A percentile compares a stretch with the other conserved stretches of the same genome.
Evolutionary conservation across 2,329 filamentous ascomycete species (phyloP).

Genomic region (Cercospora zeina): DNA sequence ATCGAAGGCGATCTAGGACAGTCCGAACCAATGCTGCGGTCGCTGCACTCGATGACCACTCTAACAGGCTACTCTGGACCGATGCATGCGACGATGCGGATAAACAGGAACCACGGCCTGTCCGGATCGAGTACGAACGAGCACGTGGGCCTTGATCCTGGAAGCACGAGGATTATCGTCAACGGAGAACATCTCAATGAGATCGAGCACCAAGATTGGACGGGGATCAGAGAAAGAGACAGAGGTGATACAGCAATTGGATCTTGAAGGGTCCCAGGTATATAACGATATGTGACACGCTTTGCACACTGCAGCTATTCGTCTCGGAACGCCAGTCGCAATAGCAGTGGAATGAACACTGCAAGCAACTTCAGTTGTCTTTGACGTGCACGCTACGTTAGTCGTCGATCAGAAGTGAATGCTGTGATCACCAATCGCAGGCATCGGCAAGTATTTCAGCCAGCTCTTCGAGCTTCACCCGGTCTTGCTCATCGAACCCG

Average conservation of each 20-base stretch:
- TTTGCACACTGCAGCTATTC: not conserved
- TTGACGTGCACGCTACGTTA: not conserved
- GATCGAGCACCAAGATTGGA: not conserved
- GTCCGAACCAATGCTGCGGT: not conserved
- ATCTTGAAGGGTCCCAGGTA: not conserved
- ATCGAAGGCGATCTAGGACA: not conserved
- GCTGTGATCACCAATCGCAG: constrained; percentile 61
- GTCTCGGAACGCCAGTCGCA: not conserved
- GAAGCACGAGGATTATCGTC: not conserved
- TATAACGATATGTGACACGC: not conserved
- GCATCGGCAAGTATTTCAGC: constrained; percentile 59
- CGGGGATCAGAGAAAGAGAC: not conserved
- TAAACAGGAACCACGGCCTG: not conserved
- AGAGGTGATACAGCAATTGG: not conserved
- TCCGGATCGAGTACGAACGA: not conserved
- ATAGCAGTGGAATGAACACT: not conserved
- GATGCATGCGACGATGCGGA: not conserved
- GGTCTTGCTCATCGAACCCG: constrained; percentile 71
- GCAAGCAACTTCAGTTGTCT: not conserved
- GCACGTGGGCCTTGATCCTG: not conserved
- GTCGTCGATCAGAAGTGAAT: too few species aligned
- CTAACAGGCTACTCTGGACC: not conserved
- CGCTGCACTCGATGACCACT: not conserved
- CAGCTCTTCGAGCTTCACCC: constrained; percentile 64
- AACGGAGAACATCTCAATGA: not conserved